Base-by-base conservation (phyloP, 805 yeast genomes). In the Candida insectalens region DNA sequence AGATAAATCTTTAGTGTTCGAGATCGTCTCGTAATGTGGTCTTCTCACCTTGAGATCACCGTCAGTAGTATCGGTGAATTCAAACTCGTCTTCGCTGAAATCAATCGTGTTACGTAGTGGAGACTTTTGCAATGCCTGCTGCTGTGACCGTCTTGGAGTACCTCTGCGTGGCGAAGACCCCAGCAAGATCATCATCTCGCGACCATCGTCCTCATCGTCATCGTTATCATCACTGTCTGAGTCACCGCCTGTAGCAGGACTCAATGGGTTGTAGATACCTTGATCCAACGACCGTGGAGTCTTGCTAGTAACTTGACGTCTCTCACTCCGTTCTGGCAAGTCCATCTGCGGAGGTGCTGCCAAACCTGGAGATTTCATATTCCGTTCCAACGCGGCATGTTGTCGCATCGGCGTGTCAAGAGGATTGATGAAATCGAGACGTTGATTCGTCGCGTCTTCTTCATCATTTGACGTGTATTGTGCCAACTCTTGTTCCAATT, bases 21-120 rank as follows among this genome's bases (percentile, higher is more conserved):
- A n/a, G n/a, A n/a, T n/a, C n/a, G 15, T 25, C 28, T 25, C 28
- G 15, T 25, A 10, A n/a, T 25, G 28, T n/a, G 28, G 28, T 13
- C 28, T 25, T 6, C 15, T 12, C 15, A 6, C 15, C 15, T n/a
- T 25, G 10, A 7, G 10, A 27, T 9, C 19, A 7, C 30, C 20
- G 27, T 7, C 27, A 6, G 10, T 13, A 25, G n/a, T n/a, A 13
- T 13, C 28, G 28, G 15, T 13, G n/a, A 13, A 10, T 13, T 10
- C 28, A 13, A 10, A 12, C 28, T 25, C 15, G 28, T 25, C 15
- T 10, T 25, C 28, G 15, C 15, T 7, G n/a, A n/a, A 6, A 13
- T 13, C 28, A 7, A 25, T 12, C 28, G 28, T 25, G 28, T 13
- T 25, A n/a, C 15, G 15, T 13, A 25, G 12, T n/a, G 15, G 15